phyloP scores from a whole-genome alignment of 1,284 basidiomycete species.

The Ceratobasidium sp. region DNA sequence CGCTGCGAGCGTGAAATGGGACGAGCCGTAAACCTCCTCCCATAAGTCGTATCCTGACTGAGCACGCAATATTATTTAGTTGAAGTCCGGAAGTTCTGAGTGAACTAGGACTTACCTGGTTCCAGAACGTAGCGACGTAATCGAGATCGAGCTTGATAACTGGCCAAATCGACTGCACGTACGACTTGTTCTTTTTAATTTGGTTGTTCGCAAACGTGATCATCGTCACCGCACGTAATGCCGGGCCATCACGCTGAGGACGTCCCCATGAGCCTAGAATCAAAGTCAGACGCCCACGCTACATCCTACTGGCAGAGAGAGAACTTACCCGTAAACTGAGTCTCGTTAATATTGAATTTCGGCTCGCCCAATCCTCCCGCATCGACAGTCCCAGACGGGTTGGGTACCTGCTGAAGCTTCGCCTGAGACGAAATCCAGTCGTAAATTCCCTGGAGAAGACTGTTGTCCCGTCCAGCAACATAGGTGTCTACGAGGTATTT shows the following conservation, averaged over 20 bases:
- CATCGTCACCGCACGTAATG: slow-evolving; percentile 51
- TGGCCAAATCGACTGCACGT: slow-evolving; percentile 49
- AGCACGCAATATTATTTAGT: no score
- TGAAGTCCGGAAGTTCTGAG: no score
- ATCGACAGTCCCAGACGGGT: slow-evolving; percentile 69
- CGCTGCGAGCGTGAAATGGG: slow-evolving; percentile 72
- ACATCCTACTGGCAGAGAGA: no score
- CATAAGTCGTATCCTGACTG: slow-evolving; percentile 63
- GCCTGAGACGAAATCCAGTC: slow-evolving; percentile 39
- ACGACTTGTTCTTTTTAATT: slow-evolving; percentile 44
- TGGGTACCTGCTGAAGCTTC: slow-evolving; percentile 56
- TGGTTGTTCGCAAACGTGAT: slow-evolving; percentile 50
- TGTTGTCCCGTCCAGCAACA: no score
- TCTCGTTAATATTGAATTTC: slow-evolving; percentile 52
- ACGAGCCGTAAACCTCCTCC: slow-evolving; percentile 72
- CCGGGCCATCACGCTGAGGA: slow-evolving; percentile 56
- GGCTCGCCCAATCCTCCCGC: slow-evolving; percentile 62
- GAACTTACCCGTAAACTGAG: slow-evolving; percentile 52
- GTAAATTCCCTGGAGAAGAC: slow-evolving; percentile 6
- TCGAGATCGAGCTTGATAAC: slow-evolving; percentile 50
- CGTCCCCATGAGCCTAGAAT: slow-evolving; percentile 50
- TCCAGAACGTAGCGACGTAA: slow-evolving; percentile 50
- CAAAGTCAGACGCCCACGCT: no score
- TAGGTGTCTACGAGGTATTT: no score
- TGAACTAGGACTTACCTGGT: no score